Evolutionary conservation across 441 rosid genomes (phyloP), one percentile per base, ranked within the genome.

Genomic region (Gossypium armourianum): DNA sequence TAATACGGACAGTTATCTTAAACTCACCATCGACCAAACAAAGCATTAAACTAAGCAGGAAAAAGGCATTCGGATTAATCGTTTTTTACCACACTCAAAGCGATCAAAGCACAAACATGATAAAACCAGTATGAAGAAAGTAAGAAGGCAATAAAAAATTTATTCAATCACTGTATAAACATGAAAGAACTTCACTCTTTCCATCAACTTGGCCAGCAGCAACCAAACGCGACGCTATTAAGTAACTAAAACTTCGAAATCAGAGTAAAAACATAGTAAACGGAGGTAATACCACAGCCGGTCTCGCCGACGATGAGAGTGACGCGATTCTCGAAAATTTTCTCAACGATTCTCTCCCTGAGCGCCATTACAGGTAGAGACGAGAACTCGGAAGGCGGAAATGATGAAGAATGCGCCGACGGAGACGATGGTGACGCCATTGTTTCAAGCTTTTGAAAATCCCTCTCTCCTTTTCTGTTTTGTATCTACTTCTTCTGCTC

Each of bases 301-400:
- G 98, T 86, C 40, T 91, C 97, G 72, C 97, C 98, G 74, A 93
- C 85, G 65, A 91, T 90, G 69, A 93, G 93, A 75, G 98, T 93
- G 79, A 93, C 98, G 76, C 96, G 96, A 88, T 91, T 93, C 74
- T 87, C 87, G 74, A 75, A 65, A 71, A 91, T 83, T 82, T 93
- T 93, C 55, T 89, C 97, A 64, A 91, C 84, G 76, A 93, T 91
- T 72, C 75, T 91, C 75, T 73, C 78, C 68, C 79, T 83, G 69
- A 86, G 83, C 23, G 90, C 81, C 88, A 83, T 75, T 49, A 91
- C 80, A 0, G 97, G 97, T n/a, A 93, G 95, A n/a, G 88, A 71
- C 5, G 89, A 80, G 82, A 91, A 89, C 57, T 77, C 75, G 2
- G 86, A 74, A 0, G 85, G 68, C 6, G 89, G 21, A 61, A 78